A percentile compares a stretch with the other conserved stretches of the same genome.
These are phyloP conservation scores for Buxus sempervirens DNA, from an alignment of 164 flowering plant genomes.

Conservation along the genomic window DNA sequence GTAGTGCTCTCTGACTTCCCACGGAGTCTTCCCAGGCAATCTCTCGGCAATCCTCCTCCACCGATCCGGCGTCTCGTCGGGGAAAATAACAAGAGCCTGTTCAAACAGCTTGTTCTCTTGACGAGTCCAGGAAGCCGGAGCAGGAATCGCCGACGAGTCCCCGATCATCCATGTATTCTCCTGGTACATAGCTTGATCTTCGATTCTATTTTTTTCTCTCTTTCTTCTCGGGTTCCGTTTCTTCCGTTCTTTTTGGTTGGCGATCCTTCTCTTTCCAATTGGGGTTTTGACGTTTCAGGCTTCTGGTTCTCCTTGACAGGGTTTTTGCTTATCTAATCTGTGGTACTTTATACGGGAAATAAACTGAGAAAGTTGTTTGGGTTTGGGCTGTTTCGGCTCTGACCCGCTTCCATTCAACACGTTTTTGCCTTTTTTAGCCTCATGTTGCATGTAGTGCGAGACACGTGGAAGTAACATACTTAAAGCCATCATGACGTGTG, in stretches of 20 bases:
- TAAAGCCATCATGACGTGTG: too few species aligned
- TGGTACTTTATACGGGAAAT: too few species aligned
- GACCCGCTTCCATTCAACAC: not conserved
- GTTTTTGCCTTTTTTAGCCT: not conserved
- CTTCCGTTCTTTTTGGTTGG: too few species aligned
- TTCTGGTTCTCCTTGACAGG: too few species aligned
- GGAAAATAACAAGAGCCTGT: slow-evolving; percentile 39
- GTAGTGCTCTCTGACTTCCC: slow-evolving; percentile 52
- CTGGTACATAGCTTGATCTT: slow-evolving; percentile 9
- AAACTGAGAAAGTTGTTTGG: not conserved
- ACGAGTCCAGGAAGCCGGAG: slow-evolving; percentile 33
- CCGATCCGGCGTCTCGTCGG: slow-evolving; percentile 42
- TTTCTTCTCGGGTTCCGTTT: too few species aligned
- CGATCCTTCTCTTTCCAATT: too few species aligned
- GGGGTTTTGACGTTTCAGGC: too few species aligned
- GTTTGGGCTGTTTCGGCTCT: not conserved
- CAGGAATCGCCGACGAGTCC: not conserved
- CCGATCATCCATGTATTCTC: slow-evolving; percentile 1
- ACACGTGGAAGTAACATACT: not conserved
- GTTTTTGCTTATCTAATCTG: too few species aligned
- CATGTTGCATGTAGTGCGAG: not conserved
- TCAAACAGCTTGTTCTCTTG: slow-evolving; percentile 63
- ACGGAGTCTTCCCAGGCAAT: slow-evolving; percentile 47
- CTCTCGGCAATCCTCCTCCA: slow-evolving; percentile 52
- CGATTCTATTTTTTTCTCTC: too few species aligned